Evolutionary conservation across 1,284 basidiomycete species (phyloP).

Genomic region (Baeospora myosura): DNA sequence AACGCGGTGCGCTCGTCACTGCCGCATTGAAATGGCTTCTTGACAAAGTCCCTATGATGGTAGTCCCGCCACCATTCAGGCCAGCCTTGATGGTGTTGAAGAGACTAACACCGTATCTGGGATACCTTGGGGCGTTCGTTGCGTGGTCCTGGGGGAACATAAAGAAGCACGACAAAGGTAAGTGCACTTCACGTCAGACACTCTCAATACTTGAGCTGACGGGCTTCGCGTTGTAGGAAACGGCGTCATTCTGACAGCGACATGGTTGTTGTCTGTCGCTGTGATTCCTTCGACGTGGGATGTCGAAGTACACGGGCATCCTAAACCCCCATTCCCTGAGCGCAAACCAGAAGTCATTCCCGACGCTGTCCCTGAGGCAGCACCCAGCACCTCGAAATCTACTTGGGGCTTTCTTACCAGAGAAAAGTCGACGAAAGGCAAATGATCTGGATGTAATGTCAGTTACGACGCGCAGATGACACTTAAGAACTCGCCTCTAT

Average conservation of each 20-base stretch:
- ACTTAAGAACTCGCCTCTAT: too few species aligned
- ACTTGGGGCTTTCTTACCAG: too few species aligned
- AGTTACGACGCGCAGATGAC: too few species aligned
- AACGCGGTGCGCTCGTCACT: conserved; percentile 66
- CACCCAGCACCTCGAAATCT: too few species aligned
- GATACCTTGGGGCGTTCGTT: conserved; percentile 70
- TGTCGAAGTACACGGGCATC: conserved; percentile 13
- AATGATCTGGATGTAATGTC: too few species aligned
- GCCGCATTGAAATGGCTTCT: conserved; percentile 66
- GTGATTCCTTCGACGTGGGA: conserved; percentile 65
- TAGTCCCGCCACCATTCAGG: conserved; percentile 54
- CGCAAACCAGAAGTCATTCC: not conserved
- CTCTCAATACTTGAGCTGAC: conserved; percentile 1
- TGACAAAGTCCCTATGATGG: conserved; percentile 49
- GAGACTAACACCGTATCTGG: conserved; percentile 53
- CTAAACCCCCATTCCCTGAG: too few species aligned
- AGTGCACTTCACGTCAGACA: not conserved
- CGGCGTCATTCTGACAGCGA: conserved; percentile 66
- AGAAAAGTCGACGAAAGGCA: too few species aligned
- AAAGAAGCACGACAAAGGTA: conserved; percentile 64
- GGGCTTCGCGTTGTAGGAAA: conserved; percentile 40
- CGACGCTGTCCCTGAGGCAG: not conserved
- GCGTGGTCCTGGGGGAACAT: conserved; percentile 76
- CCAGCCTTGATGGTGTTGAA: conserved; percentile 50
- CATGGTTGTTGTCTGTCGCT: conserved; percentile 70